Evolutionary conservation across 2,329 filamentous ascomycete species (phyloP).

Genomic region (Aspergillus proliferans): DNA sequence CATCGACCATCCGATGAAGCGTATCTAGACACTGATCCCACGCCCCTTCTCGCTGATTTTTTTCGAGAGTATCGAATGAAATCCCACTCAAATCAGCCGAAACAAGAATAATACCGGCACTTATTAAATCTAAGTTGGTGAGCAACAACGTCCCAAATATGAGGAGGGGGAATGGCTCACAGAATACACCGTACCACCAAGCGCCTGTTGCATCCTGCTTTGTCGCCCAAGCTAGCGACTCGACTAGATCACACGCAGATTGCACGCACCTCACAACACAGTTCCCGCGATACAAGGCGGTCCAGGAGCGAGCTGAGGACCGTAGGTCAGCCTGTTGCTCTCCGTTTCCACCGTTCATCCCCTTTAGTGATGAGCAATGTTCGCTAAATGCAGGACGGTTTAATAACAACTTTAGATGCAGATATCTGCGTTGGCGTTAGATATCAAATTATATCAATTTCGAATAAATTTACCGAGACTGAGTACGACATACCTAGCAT

Average conservation of each 20-base stretch:
- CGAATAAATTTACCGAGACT: too few species aligned
- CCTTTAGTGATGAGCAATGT: not conserved
- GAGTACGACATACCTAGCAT: not conserved
- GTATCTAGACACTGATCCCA: slow-evolving; percentile 5
- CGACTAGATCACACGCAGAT: slow-evolving; percentile 3
- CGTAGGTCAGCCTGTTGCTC: not conserved
- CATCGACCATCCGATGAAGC: slow-evolving; percentile 2
- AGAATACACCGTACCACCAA: slow-evolving; percentile 8
- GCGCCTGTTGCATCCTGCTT: slow-evolving; percentile 4
- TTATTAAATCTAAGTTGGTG: not conserved
- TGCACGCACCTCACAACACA: slow-evolving; percentile 1
- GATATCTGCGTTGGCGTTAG: not conserved
- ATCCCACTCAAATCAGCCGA: not conserved
- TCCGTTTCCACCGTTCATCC: not conserved
- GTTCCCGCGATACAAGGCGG: not conserved
- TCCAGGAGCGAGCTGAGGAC: not conserved
- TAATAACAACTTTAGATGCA: slow-evolving; percentile 4
- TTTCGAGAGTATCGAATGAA: not conserved
- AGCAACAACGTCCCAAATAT: not conserved
- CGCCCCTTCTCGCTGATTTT: not conserved
- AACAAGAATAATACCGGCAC: slow-evolving; percentile 1
- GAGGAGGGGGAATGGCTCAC: not conserved
- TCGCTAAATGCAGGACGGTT: slow-evolving; percentile 6
- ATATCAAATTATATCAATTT: too few species aligned
- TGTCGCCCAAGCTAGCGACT: slow-evolving; percentile 3